Evolutionary conservation across 2,329 filamentous ascomycete species (phyloP).

Genomic region (Beauveria asiatica): DNA sequence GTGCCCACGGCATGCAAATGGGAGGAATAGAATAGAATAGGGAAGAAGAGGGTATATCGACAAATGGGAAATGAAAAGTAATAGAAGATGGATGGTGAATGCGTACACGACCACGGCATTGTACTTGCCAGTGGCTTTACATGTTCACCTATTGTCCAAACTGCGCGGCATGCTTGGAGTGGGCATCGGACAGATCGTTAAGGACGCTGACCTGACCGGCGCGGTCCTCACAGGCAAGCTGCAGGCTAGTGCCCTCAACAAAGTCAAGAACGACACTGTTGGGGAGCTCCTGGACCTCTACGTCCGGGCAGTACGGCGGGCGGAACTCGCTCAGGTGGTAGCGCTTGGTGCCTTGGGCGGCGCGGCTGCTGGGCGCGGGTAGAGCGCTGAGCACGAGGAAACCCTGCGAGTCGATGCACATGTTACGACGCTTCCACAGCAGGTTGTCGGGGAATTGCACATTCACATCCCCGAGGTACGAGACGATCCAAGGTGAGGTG

Average conservation of each 20-base stretch:
- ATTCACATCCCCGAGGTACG: conserved; percentile 82
- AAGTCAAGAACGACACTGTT: conserved; percentile 66
- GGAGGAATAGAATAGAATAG: background rate
- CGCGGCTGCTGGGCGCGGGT: conserved; percentile 44
- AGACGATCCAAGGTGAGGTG: conserved; percentile 37
- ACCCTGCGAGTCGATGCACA: conserved; percentile 76
- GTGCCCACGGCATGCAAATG: background rate
- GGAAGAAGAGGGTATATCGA: conserved; percentile 11
- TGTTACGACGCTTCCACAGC: conserved; percentile 88
- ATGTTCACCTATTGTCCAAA: conserved; percentile 22
- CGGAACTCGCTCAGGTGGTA: conserved; percentile 84
- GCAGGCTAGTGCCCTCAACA: conserved; percentile 50
- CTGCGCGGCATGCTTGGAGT: conserved; percentile 23
- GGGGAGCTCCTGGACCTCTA: conserved; percentile 85
- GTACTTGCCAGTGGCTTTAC: background rate
- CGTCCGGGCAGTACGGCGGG: conserved; percentile 71
- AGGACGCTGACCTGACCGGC: conserved; percentile 47
- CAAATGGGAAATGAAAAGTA: conserved; percentile 2
- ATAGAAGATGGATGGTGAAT: background rate
- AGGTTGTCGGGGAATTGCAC: conserved; percentile 95
- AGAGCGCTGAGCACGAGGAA: conserved; percentile 67
- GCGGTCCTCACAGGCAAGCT: conserved; percentile 56
- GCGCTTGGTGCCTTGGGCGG: conserved; percentile 51
- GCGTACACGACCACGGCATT: background rate
- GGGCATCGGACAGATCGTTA: conserved; percentile 30